These are phyloP conservation scores for Sporothrix schenckii DNA, from an alignment of 2,329 filamentous ascomycete species.

Conservation along the genomic window DNA sequence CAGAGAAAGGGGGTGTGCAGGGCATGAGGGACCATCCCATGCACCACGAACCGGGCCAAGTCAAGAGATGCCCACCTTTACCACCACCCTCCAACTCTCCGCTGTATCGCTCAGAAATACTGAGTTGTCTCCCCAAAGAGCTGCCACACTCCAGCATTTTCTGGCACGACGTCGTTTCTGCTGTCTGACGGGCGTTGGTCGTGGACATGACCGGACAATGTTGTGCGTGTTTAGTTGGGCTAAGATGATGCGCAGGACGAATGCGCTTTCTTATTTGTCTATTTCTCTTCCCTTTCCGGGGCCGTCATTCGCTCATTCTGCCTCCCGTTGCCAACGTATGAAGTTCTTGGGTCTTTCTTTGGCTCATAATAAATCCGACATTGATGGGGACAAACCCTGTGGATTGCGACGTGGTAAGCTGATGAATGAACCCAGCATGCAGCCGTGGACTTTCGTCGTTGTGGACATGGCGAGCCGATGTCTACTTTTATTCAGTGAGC, in stretches of 20 bases:
- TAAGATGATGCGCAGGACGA: not conserved
- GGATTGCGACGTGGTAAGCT: not conserved
- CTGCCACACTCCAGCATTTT: not conserved
- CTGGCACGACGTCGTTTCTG: not conserved
- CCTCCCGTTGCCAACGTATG: not conserved
- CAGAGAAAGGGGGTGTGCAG: slow-evolving; percentile 22
- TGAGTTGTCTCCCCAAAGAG: not conserved
- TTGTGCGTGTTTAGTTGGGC: not conserved
- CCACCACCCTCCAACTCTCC: slow-evolving; percentile 23
- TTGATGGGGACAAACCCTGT: not conserved
- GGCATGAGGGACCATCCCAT: slow-evolving; percentile 4
- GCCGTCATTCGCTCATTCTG: slow-evolving; percentile 1
- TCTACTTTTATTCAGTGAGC: too few relatives aligned
- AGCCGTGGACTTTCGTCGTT: not conserved
- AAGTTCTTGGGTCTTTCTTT: not conserved
- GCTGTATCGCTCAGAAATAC: not conserved
- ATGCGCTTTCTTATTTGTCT: slow-evolving; percentile 16
- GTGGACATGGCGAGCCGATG: not conserved
- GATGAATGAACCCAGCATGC: not conserved
- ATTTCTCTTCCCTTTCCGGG: not conserved
- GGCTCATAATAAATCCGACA: not conserved
- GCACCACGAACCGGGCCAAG: slow-evolving; percentile 24
- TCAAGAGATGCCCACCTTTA: slow-evolving; percentile 23
- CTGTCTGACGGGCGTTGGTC: not conserved
- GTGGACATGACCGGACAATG: not conserved